Evolutionary conservation across 768 basidiomycete species (phyloP).

Genomic region (Psilocybe tampanensis): DNA sequence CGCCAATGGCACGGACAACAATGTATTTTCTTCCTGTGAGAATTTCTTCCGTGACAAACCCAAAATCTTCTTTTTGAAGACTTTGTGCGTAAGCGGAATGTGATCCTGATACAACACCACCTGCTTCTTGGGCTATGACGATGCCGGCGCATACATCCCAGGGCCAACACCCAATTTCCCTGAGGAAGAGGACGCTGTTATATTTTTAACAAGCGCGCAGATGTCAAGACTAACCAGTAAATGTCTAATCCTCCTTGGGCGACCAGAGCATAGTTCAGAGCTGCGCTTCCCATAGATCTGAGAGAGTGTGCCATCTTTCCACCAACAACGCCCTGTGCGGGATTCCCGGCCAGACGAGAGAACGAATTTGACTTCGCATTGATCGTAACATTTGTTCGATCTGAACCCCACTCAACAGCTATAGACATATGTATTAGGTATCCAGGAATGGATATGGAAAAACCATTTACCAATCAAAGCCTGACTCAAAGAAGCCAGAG

Average conservation of each 20-base stretch:
- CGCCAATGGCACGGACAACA: slow-evolving; percentile 71
- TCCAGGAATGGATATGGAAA: not conserved
- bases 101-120: slow-evolving; percentile 77
- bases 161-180: slow-evolving; percentile 82
- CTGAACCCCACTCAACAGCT: slow-evolving; percentile 91
- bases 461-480: slow-evolving; percentile 65
- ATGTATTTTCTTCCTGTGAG: slow-evolving; percentile 81
- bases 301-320: slow-evolving; percentile 88
- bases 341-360: slow-evolving; percentile 73
- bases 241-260: slow-evolving; percentile 88
- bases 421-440: slow-evolving; percentile 3
- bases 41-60: slow-evolving; percentile 68
- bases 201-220: not conserved
- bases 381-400: slow-evolving; percentile 58
- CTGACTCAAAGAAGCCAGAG: slow-evolving; percentile 66
- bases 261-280: slow-evolving; percentile 80
- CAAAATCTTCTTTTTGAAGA: slow-evolving; percentile 40
- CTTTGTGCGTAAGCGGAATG: slow-evolving; percentile 47
- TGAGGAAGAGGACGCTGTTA: slow-evolving; percentile 22
- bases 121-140: slow-evolving; percentile 90
- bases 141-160: slow-evolving; percentile 95
- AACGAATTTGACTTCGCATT: slow-evolving; percentile 67
- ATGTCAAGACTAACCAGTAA: slow-evolving; percentile 65
- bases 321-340: slow-evolving; percentile 57
- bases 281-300: slow-evolving; percentile 82